Evolutionary conservation across 148 eudicot genomes (phyloP), one percentile per base, ranked within the genome.

Genomic region (Cornus kousa): DNA sequence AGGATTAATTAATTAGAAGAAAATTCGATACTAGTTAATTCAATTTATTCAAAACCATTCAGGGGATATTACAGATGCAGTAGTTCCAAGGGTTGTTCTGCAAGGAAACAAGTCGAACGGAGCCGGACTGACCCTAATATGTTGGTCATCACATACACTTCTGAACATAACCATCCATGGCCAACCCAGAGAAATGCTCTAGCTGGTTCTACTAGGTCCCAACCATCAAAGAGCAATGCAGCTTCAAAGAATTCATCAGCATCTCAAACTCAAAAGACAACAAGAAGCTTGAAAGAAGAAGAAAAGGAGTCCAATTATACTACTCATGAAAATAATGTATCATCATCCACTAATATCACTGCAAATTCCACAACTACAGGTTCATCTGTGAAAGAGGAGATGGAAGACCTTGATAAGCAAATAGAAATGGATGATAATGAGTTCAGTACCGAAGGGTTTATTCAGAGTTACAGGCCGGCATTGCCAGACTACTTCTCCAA

Each of bases 101-200:
- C 98, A 12, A 89, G 98, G 31, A 94, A 94, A 70, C 98, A 94
- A 86, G 98, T 94, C 8, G 98, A 94, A 75, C 82, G 98, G 77
- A 94, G 98, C 78, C 79, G 97, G 73, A 94, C 97, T 3, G 97
- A 94, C 77, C 97, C 95, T 3, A 94, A 92, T 74, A 94, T 94
- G 98, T 74, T 94, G 70, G 98, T 94, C 3, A 92, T 94, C 22
- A 94, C 98, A 24, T 94, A 94, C 88, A 94, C 97, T 39, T 94
- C 93, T 0, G 98, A 94, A 83, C 98, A 94, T 77, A 94, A 94
- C 80, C 98, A 94, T 81, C 97, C 98, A 16, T 94, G 98, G 98
- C 98, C 98, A 32, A 94, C 97, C 9, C 98, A 94, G 77, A 76
- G 98, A 74, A 94, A 94, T 65, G 91, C 95, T 62, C 89, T 94